phyloP scores from a whole-genome alignment of 2,329 filamentous ascomycete species.

The Ramichloridium luteum region DNA sequence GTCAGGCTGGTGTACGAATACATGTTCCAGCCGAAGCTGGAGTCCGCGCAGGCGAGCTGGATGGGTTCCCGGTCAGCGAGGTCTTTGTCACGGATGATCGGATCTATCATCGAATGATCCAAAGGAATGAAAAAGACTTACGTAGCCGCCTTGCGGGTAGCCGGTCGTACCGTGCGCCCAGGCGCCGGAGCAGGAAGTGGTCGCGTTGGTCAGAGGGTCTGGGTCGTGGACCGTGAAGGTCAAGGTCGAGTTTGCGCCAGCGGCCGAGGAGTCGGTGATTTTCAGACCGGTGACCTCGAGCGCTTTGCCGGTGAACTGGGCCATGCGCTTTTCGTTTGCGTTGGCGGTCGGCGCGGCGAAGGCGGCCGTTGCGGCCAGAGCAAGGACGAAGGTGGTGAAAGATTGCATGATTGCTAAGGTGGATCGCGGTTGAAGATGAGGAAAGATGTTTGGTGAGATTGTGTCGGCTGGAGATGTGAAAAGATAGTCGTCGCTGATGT shows the following conservation, averaged over 20 bases:
- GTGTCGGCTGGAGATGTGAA: no score
- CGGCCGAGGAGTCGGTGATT: conserved; percentile 9
- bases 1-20: conserved; percentile 9
- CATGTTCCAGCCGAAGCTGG: conserved; percentile 18
- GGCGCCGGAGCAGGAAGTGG: conserved; percentile 13
- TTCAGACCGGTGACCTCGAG: conserved; percentile 14
- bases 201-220: conserved; percentile 18
- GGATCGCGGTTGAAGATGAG: no score
- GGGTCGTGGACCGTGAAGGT: conserved; percentile 20
- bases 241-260: conserved; percentile 17
- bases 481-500: no score
- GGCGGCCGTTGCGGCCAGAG: neutral
- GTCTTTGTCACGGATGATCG: neutral
- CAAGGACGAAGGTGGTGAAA: neutral
- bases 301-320: conserved; percentile 7
- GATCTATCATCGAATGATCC: neutral
- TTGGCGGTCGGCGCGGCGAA: conserved; percentile 4
- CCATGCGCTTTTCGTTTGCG: conserved; percentile 2
- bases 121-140: conserved; percentile 5
- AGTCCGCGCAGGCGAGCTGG: conserved; percentile 13
- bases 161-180: conserved; percentile 14
- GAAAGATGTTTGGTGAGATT: no score
- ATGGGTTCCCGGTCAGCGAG: conserved; percentile 1
- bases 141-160: conserved; percentile 15
- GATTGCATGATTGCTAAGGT: neutral